phyloP scores from a whole-genome alignment of 495 filamentous ascomycete genomes.

The Clohesyomyces aquaticus region DNA sequence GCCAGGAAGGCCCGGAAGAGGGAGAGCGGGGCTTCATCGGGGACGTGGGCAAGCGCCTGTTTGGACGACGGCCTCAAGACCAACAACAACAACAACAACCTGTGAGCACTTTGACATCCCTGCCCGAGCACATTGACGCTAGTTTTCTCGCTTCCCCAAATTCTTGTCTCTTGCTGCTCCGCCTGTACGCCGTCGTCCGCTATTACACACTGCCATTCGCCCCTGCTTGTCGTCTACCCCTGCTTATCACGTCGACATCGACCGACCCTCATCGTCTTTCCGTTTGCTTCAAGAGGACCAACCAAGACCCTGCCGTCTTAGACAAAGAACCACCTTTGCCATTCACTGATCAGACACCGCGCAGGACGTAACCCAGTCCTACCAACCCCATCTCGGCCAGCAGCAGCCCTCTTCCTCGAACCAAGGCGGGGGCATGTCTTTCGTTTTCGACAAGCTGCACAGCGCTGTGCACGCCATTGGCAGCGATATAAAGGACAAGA shows the following conservation, averaged over 20 bases:
- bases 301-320: background rate
- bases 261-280: background rate
- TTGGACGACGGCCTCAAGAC: conserved; percentile 20
- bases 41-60: conserved; percentile 56
- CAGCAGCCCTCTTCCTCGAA: conserved; percentile 34
- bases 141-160: background rate
- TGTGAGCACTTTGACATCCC: background rate
- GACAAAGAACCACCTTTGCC: background rate
- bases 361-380: conserved; percentile 1
- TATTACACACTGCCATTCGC: background rate
- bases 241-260: background rate
- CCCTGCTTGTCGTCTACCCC: background rate
- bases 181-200: background rate
- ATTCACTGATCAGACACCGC: conserved; percentile 16
- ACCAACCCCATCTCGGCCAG: conserved; percentile 27
- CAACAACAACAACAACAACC: conserved; percentile 14
- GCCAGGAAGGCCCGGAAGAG: conserved; percentile 47
- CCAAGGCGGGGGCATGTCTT: conserved; percentile 47
- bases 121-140: background rate
- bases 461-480: conserved; percentile 57
- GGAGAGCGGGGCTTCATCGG: conserved; percentile 57
- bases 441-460: conserved; percentile 62
- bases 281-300: background rate
- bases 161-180: background rate
- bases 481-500: conserved; percentile 54